A percentile compares a stretch with the other conserved stretches of the same genome.
Evolutionary conservation across 352 stramenopile species (phyloP).

Genomic region (Thraustochytrium striatum): DNA sequence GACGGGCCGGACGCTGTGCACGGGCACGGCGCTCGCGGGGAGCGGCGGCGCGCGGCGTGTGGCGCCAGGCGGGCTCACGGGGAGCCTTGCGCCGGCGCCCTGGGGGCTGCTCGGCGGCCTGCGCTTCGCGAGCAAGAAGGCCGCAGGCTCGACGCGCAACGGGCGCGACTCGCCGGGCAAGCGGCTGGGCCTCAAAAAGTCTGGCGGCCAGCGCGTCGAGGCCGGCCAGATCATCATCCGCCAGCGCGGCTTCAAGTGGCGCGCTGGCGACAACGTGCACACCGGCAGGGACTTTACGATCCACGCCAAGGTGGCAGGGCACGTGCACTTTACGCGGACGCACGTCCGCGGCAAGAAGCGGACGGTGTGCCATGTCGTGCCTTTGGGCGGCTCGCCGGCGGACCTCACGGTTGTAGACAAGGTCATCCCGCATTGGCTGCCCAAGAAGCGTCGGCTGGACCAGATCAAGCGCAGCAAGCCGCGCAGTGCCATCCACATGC

Average conservation of each 20-base stretch:
- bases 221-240: conserved; percentile 95
- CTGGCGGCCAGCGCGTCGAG: conserved; percentile 79
- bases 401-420: background rate
- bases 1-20: too few relatives aligned
- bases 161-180: conserved; percentile 91
- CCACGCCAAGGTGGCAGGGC: conserved; percentile 75
- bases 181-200: conserved; percentile 94
- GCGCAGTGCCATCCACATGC: too few relatives aligned
- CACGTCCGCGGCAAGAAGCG: conserved; percentile 63
- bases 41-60: too few relatives aligned
- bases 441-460: too few relatives aligned
- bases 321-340: conserved; percentile 84
- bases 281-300: conserved; percentile 89
- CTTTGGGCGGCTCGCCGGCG: background rate
- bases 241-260: conserved; percentile 92
- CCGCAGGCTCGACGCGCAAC: conserved; percentile 93
- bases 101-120: background rate
- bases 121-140: conserved; percentile 87
- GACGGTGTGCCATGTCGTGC: conserved; percentile 45
- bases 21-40: too few relatives aligned
- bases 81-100: too few relatives aligned
- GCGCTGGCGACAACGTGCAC: conserved; percentile 85
- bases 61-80: too few relatives aligned
- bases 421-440: too few relatives aligned
- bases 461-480: too few relatives aligned